Evolutionary conservation across 2,329 filamentous ascomycete species (phyloP).

Genomic region (Aspergillus amoenus): DNA sequence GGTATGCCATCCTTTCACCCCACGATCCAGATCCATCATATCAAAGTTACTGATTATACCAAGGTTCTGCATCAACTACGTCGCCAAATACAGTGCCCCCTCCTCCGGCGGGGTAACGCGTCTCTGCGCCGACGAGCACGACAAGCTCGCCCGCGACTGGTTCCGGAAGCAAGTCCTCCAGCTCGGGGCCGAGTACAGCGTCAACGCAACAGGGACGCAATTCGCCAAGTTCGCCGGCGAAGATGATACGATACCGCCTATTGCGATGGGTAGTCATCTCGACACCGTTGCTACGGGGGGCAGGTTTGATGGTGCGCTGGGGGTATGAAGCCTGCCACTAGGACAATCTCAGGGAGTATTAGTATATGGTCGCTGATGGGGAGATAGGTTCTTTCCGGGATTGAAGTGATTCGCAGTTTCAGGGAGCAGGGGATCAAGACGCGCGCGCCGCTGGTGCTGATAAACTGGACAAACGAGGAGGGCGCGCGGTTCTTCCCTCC

Average conservation of each 20-base stretch:
- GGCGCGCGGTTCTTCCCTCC: neutral
- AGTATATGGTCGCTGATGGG: no score
- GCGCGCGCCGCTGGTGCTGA: neutral
- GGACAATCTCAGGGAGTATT: no score
- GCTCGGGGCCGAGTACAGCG: neutral
- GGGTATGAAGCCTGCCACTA: neutral
- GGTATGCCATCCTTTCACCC: neutral
- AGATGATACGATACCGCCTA: neutral
- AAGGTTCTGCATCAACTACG: neutral
- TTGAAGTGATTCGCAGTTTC: neutral
- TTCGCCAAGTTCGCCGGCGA: neutral
- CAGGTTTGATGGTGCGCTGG: neutral
- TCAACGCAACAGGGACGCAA: neutral
- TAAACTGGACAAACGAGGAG: conserved; percentile 1
- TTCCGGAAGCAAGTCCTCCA: neutral
- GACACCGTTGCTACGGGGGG: neutral
- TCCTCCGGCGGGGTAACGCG: neutral
- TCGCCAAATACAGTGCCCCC: neutral
- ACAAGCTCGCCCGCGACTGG: neutral
- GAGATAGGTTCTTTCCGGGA: neutral
- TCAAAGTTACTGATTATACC: no score
- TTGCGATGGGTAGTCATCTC: neutral
- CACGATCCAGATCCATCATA: no score
- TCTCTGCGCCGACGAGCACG: neutral
- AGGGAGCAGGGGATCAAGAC: neutral